phyloP scores from a whole-genome alignment of 768 basidiomycete genomes.

The Postia placenta region DNA sequence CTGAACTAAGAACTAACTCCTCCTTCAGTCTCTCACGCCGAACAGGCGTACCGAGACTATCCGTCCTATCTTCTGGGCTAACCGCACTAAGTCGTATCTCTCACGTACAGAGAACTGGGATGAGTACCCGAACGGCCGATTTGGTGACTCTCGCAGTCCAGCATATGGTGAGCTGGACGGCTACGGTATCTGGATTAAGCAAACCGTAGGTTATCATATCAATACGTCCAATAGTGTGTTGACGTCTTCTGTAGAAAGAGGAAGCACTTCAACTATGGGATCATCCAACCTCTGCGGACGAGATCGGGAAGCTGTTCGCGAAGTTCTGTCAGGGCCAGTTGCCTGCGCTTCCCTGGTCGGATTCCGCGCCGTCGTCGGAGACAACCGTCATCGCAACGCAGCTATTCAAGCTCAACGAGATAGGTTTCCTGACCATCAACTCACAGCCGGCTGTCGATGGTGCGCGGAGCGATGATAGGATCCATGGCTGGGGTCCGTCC shows the following conservation, averaged over 20 bases:
- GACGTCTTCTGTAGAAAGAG: constrained; percentile 54
- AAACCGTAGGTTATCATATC: constrained; percentile 49
- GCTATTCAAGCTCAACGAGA: constrained; percentile 79
- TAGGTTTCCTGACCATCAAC: constrained; percentile 96
- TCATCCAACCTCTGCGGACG: constrained; percentile 57
- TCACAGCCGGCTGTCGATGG: constrained; percentile 96
- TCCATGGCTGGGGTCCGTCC: constrained; percentile 90
- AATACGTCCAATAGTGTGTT: background rate
- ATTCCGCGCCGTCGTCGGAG: constrained; percentile 79
- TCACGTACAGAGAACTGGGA: constrained; percentile 99
- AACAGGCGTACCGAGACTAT: constrained; percentile 87
- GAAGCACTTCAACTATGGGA: constrained; percentile 89
- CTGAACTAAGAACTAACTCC: constrained; percentile 2
- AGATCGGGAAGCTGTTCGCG: constrained; percentile 71
- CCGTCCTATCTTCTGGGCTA: constrained; percentile 99
- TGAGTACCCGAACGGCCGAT: constrained; percentile 98
- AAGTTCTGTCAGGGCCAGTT: constrained; percentile 76
- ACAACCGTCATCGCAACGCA: constrained; percentile 74
- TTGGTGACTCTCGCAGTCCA: constrained; percentile 94
- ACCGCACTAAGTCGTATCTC: constrained; percentile 90
- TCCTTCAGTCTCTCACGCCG: constrained; percentile 77
- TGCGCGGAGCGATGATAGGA: constrained; percentile 73
- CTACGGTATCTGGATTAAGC: constrained; percentile 89
- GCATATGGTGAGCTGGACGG: constrained; percentile 98
- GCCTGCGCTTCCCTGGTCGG: constrained; percentile 89